Base-by-base conservation (phyloP, 345 rosid genomes). In the Jatropha curcas region DNA sequence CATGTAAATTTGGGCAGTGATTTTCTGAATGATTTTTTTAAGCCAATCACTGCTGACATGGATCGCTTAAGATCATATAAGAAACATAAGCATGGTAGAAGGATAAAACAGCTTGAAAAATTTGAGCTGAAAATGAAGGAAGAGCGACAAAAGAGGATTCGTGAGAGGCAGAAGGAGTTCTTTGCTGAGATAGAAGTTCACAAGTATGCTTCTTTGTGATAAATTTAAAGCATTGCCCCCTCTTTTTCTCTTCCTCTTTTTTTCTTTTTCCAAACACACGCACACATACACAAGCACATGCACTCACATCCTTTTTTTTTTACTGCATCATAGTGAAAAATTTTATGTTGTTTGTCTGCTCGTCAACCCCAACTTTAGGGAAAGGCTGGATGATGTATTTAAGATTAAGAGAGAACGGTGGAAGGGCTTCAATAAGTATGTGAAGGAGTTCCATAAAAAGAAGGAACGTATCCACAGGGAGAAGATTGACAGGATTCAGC, bases 101-200 rank as follows among this genome's bases (percentile, higher is more conserved):
- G 98, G 82, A 82, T 85, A 74, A 91, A 86, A 78, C 98, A 93
- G 70, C 91, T 93, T 56, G 98, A 93, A 79, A 91, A 71, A 73
- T 86, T 80, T 81, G 98, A 91, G 82, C 90, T 82, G 82, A 93
- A 87, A 82, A 91, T 91, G 97, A 91, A 91, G 88, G 98, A 93
- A 80, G 97, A 93, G 80, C 85, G 98, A 61, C 93, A 89, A 56
- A 93, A 88, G 90, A 91, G 98, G 83, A 91, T 88, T 60, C 97
- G 95, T 71, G 98, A 93, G 81, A 87, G 95, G 82, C 98, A 93
- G 85, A 93, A 93, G 88, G 97, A 91, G 82, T 93, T 93, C 83
- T 93, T 93, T 82, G 75, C 88, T 67, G 98, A 93, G 83, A 86
- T 93, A 71, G 98, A 93, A 85, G 87, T 86, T 81, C 95, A 93